phyloP scores from a whole-genome alignment of 106 monocot species.

The Narthecium ossifragum region DNA sequence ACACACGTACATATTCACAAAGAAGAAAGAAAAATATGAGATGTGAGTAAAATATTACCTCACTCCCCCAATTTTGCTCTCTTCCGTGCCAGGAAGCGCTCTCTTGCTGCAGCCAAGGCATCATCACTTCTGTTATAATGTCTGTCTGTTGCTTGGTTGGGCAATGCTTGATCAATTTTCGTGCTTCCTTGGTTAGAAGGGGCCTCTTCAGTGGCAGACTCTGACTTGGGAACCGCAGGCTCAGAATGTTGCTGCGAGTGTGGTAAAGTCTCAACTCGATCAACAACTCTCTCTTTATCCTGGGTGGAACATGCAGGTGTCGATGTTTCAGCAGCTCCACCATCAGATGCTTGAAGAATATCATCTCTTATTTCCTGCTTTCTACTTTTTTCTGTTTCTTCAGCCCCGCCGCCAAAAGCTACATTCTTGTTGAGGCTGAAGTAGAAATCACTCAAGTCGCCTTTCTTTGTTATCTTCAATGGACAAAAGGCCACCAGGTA shows the following conservation, averaged over 20 bases:
- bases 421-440: slow-evolving; percentile 79
- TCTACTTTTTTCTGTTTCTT: slow-evolving; percentile 14
- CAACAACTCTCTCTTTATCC: slow-evolving; percentile 5
- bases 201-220: not conserved
- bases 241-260: slow-evolving; percentile 1
- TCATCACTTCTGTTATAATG: slow-evolving; percentile 56
- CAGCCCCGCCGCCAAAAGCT: slow-evolving; percentile 58
- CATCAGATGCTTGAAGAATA: not conserved
- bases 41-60: no score
- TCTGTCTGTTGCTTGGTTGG: slow-evolving; percentile 13
- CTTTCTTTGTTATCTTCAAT: slow-evolving; percentile 76
- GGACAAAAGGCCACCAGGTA: not conserved
- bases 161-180: slow-evolving; percentile 11
- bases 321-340: slow-evolving; percentile 4
- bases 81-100: slow-evolving; percentile 74
- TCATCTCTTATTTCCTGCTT: slow-evolving; percentile 12
- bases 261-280: not conserved
- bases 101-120: slow-evolving; percentile 67
- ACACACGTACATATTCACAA: no score
- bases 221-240: not conserved
- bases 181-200: slow-evolving; percentile 7
- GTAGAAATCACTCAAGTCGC: slow-evolving; percentile 76
- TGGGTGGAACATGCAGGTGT: not conserved
- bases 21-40: no score
- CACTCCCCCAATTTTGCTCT: slow-evolving; percentile 39